Evolutionary conservation across 2,329 filamentous ascomycete species (phyloP), one percentile per base, ranked within the genome.

Genomic region (Xylariomycetidae sp.): DNA sequence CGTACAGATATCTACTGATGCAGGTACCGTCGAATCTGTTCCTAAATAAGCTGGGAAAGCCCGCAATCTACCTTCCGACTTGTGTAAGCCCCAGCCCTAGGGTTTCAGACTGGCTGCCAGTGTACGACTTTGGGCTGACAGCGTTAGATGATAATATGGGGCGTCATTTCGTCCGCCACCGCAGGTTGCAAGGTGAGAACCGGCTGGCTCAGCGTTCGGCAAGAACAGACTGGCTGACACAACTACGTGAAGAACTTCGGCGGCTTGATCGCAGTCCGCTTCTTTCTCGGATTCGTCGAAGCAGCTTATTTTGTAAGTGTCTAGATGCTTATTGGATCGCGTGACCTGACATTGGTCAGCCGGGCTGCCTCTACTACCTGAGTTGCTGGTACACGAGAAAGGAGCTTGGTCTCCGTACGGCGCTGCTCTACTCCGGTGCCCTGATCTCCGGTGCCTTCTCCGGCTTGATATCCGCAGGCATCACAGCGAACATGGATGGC

Each of bases 361-460:
- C 74, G 1, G 73, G 74, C 8, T 75, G 75, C 45, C 57, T 82
- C 4, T 83, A 78, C 59, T 82, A 76, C 44, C 64, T 83, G 23
- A 67, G 61, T 37, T 69, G 65, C 34, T 85, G 81, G 80, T 86
- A 86, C 47, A 85, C 78, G 0, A 69, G 80, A 27, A 75, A 76
- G 42, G 82, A 84, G 52, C 64, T 84, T 2, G 75, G 72, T 8
- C 60, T 82, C n/a, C 68, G 79, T 8, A 82, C 76, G 10, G 76
- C 78, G 2, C 61, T 80, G 14, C 65, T 85, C 6, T 84, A 83
- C 53, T 76, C 78, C 0, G 83, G 81, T 0, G 76, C 77, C 0
- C 63, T 86, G 18, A 71, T 87, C 14, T 81, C 78, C 1, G 80
- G 81, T 4, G 82, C 82, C 2, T 86, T 87, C 48, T 82, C 79